A percentile compares a stretch with the other conserved stretches of the same genome.
These are phyloP conservation scores for Syncephalastrum contaminatum DNA, from an alignment of 371 early-diverging fungal species.

Conservation along the genomic window DNA sequence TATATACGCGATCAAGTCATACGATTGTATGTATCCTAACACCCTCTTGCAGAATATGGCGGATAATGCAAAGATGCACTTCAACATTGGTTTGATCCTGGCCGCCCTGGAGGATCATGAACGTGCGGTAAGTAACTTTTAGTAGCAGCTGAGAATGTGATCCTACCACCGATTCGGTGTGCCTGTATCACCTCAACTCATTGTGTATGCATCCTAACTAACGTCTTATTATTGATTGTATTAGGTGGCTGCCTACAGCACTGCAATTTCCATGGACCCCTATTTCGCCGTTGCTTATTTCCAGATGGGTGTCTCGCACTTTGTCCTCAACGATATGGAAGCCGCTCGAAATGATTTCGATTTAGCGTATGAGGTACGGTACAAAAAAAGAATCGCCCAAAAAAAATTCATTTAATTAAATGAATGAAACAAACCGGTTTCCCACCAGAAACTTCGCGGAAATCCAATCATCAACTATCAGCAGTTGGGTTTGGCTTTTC, in stretches of 20 bases:
- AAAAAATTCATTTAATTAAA: not conserved
- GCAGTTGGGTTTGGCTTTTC: conserved; percentile 88
- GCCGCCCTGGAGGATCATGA: conserved; percentile 72
- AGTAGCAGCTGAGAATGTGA: no score
- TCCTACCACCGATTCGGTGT: no score
- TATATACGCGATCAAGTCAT: conserved; percentile 1
- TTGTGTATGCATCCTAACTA: no score
- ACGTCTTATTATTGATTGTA: not conserved
- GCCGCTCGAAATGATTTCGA: conserved; percentile 74
- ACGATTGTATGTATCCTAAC: not conserved
- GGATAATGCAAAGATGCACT: conserved; percentile 90
- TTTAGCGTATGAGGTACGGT: conserved; percentile 57
- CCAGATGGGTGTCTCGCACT: conserved; percentile 85
- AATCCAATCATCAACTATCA: conserved; percentile 92
- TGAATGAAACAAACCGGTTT: not conserved
- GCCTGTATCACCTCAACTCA: no score
- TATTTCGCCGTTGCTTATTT: conserved; percentile 92
- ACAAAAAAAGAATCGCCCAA: not conserved
- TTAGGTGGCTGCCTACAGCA: conserved; percentile 72
- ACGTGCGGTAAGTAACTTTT: conserved; percentile 69
- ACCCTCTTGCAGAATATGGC: conserved; percentile 68
- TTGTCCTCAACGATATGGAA: conserved; percentile 57
- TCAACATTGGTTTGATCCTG: conserved; percentile 88
- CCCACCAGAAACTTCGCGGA: conserved; percentile 74
- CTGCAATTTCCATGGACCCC: conserved; percentile 77